Base-by-base conservation (phyloP, 345 rosid genomes). In the Barbarea vulgaris region DNA sequence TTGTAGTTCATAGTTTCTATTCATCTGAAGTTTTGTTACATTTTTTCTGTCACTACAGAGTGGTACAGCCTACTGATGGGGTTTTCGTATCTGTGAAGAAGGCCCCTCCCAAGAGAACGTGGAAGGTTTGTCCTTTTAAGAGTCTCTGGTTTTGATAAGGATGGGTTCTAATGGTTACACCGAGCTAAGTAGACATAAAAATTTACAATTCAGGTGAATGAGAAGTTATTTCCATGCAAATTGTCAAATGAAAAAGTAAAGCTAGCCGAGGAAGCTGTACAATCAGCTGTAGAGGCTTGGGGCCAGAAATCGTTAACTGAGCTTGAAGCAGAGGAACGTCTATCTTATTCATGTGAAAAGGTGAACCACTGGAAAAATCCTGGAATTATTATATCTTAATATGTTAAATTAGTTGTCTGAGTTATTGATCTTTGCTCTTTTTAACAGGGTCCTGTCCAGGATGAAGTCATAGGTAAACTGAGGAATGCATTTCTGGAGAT, bases 341-440 rank as follows among this genome's bases (percentile, higher is more conserved):
- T 94, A 63, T 94, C 98, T 48, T 94, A 94, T 79, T 89, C 88
- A 76, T 94, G 97, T 81, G 98, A 94, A 85, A 94, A 88, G 96
- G 98, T 94, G 70, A 76, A 74, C 37, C 48, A 57, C 47, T 66
- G 36, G 36, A 60, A 28, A 62, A 30, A 50, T 8, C 17, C 17
- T 33, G 18, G 31, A 58, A 65, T 2, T 36, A 65, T 6, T 30
- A n/a, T 59, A 46, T 48, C 25, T 60, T 65, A 46, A 57, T 57
- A 59, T 42, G 64, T 41, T 30, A 41, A 36, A 3, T 47, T 48
- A 53, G 25, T 8, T 34, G 11, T 70, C 76, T 36, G n/a, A 58
- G 46, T 47, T 51, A n/a, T n/a, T 13, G 17, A 47, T 30, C 21
- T 31, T 55, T 59, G 47, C 44, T 36, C 36, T 4, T 33, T 21